These are phyloP conservation scores for Sporopachydermia lactativora DNA, from an alignment of 805 yeast species.

Conservation along the genomic window DNA sequence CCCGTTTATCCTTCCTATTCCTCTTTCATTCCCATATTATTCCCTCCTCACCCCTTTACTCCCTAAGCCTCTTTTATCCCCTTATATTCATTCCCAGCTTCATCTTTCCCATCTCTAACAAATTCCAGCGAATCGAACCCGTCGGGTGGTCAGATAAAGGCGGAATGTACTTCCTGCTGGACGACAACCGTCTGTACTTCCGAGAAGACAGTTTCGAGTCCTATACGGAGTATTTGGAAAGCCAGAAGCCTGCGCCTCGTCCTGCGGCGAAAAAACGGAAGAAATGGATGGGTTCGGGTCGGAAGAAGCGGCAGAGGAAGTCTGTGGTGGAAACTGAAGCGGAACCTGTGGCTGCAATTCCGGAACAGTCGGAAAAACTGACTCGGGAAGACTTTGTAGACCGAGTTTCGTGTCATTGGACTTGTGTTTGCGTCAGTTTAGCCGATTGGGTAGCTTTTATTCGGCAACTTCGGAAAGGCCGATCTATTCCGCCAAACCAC, in stretches of 20 bases:
- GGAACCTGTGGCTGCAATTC: slow-evolving; percentile 9
- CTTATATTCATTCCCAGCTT: neutral
- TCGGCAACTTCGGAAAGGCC: slow-evolving; percentile 7
- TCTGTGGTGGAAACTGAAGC: slow-evolving; percentile 8
- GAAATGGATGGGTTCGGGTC: slow-evolving; percentile 4
- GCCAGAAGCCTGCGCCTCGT: slow-evolving; percentile 4
- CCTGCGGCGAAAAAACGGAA: slow-evolving; percentile 5
- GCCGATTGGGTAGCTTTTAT: slow-evolving; percentile 16
- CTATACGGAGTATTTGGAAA: slow-evolving; percentile 2
- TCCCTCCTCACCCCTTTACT: no score
- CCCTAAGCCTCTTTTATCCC: no score
- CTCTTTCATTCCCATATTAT: no score
- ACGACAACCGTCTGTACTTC: slow-evolving; percentile 20
- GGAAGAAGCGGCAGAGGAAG: slow-evolving; percentile 5
- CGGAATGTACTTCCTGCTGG: slow-evolving; percentile 18
- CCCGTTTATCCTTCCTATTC: no score
- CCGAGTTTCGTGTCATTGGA: slow-evolving; percentile 15
- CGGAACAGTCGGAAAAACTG: slow-evolving; percentile 9
- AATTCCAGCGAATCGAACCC: neutral
- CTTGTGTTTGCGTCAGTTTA: slow-evolving; percentile 18
- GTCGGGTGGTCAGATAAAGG: neutral
- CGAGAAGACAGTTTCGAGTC: slow-evolving; percentile 5
- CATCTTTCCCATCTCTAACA: neutral
- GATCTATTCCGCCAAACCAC: slow-evolving; percentile 10
- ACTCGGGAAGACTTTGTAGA: slow-evolving; percentile 5